Evolutionary conservation across 2,329 filamentous ascomycete species (phyloP), one percentile per base, ranked within the genome.

Genomic region (Xylariales sp.): DNA sequence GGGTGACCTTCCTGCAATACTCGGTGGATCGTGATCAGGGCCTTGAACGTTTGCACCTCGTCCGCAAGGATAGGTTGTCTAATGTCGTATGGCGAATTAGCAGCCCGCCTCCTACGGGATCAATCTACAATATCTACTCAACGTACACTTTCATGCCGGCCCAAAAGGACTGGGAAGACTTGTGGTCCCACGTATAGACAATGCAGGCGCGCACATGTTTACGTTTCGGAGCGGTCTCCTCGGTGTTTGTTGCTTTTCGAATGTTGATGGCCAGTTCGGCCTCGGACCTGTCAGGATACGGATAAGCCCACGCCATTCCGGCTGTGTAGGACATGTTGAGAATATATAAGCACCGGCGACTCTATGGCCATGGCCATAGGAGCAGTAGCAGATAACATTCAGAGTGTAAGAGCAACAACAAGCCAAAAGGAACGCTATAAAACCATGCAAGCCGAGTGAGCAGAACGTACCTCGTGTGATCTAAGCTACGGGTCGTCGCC

Each of bases 181-280:
- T 97, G 84, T 99, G 94, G 82, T 99, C 96, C 96, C 96, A 99
- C 67, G 95, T 98, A 81, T 98, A 98, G 53, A 99, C 95, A 76
- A 99, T 99, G 79, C 93, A 97, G 80, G 92, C 94, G 78, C 96
- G 93, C 66, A 99, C 96, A 92, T 99, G 96, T 83, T 99, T 99
- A 76, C 89, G 87, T 80, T 91, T 91, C 45, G 89, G 89, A 6
- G 89, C 89, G 1, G 89, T 87, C 78, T 92, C 89, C 73, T 92
- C 89, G 75, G 84, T 84, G 75, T 85, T 91, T 59, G 89, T 92
- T 18, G 90, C 90, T 78, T 92, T 92, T 77, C 86, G 86, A 74
- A 92, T 91, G 80, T 90, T 90, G 80, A 91, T 87, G 67, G 88
- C 85, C 72, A 92, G 85, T 79, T 92, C 90, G 74, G 87, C 85